Conservation (phyloP, 345 rosid genomes). For the Psidium guajava region DNA sequence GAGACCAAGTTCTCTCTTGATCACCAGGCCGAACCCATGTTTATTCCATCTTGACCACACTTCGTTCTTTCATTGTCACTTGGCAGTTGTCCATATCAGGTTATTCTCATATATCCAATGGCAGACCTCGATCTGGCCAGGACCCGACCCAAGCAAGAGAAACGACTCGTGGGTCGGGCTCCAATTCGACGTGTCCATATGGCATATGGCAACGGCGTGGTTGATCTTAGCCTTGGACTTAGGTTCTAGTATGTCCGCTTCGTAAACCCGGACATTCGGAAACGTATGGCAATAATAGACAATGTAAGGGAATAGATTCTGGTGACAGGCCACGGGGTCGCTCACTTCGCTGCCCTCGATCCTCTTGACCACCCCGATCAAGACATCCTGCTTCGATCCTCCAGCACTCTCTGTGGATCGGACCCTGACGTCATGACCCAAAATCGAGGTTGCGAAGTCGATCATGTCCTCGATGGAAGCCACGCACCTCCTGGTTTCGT, state of each 20-base stretch:
- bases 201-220: slow-evolving; percentile 77
- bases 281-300: slow-evolving; percentile 80
- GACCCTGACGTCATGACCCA: slow-evolving; percentile 46
- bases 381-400: slow-evolving; percentile 40
- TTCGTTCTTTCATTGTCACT: background rate
- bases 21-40: background rate
- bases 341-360: slow-evolving; percentile 57
- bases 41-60: background rate
- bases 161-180: slow-evolving; percentile 72
- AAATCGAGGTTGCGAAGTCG: slow-evolving; percentile 58
- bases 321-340: slow-evolving; percentile 76
- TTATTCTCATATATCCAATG: slow-evolving; percentile 85
- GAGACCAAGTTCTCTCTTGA: background rate
- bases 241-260: slow-evolving; percentile 55
- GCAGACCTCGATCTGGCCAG: slow-evolving; percentile 66
- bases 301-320: slow-evolving; percentile 61
- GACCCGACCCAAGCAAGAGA: slow-evolving; percentile 52
- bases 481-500: slow-evolving; percentile 74
- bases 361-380: slow-evolving; percentile 42
- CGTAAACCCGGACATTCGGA: slow-evolving; percentile 69
- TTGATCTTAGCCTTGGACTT: slow-evolving; percentile 34
- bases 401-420: slow-evolving; percentile 41
- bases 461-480: slow-evolving; percentile 85
- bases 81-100: slow-evolving; percentile 49
- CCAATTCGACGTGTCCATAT: slow-evolving; percentile 73